phyloP scores from a whole-genome alignment of 208 protist genomes.

The Trypanosoma scelopori region DNA sequence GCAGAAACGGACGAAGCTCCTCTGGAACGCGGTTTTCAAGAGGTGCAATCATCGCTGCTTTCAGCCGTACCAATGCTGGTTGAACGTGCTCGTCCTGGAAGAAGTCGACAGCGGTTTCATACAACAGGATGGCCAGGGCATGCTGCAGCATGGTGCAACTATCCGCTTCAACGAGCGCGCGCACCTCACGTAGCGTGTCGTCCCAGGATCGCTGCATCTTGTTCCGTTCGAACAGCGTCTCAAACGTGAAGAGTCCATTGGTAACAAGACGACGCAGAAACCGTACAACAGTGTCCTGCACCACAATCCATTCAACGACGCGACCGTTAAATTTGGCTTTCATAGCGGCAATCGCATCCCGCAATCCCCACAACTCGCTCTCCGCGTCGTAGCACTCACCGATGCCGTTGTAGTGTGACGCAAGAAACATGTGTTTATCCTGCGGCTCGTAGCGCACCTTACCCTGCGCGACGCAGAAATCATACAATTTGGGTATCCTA shows the following conservation, averaged over 20 bases:
- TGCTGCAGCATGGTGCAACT: slow-evolving; percentile 1
- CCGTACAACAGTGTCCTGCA: slow-evolving; percentile 2
- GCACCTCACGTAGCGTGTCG: slow-evolving; percentile 17
- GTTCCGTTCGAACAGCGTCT: slow-evolving; percentile 23
- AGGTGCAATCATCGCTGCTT: slow-evolving; percentile 13
- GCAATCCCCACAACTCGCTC: slow-evolving; percentile 10
- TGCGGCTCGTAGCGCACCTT: slow-evolving; percentile 23
- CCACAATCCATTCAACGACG: slow-evolving; percentile 13
- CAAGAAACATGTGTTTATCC: slow-evolving; percentile 20
- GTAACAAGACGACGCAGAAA: slow-evolving; percentile 11
- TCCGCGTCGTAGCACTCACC: slow-evolving; percentile 20
- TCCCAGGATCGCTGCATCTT: slow-evolving; percentile 25
- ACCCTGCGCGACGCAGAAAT: slow-evolving; percentile 12
- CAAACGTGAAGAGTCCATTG: slow-evolving; percentile 26
- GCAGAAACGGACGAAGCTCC: slow-evolving; percentile 11
- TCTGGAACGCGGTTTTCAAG: slow-evolving; percentile 11
- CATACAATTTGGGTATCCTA: slow-evolving; percentile 8
- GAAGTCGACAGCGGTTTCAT: slow-evolving; percentile 9
- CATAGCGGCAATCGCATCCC: slow-evolving; percentile 7
- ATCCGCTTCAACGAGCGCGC: slow-evolving; percentile 11
- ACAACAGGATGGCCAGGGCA: slow-evolving; percentile 2
- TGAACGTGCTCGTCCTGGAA: slow-evolving; percentile 17
- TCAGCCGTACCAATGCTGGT: slow-evolving; percentile 3
- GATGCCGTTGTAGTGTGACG: slow-evolving; percentile 15
- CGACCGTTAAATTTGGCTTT: slow-evolving; percentile 13